phyloP scores from a whole-genome alignment of 2,329 filamentous ascomycete species.

The Akanthomyces dipterigenus region DNA sequence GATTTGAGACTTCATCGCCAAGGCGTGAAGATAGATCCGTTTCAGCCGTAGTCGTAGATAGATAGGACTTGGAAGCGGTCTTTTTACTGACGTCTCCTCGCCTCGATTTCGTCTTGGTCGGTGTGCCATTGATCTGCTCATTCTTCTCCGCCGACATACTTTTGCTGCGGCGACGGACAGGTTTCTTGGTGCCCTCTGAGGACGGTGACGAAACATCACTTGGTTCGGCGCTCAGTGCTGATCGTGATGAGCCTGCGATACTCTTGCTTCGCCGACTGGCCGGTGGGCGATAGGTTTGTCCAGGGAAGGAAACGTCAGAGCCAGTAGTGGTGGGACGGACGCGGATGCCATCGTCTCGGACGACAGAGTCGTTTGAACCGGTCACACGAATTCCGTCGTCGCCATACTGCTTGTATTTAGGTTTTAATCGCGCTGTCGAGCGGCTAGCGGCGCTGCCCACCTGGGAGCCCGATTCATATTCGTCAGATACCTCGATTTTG shows the following conservation, averaged over 20 bases:
- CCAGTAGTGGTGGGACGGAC: slow-evolving; percentile 13
- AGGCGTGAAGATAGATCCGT: slow-evolving; percentile 23
- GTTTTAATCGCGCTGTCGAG: slow-evolving; percentile 6
- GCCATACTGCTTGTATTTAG: slow-evolving; percentile 11
- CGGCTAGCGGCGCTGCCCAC: slow-evolving; percentile 22
- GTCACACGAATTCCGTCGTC: slow-evolving; percentile 27
- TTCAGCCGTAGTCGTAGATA: neutral
- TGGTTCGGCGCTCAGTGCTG: neutral
- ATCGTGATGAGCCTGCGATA: neutral
- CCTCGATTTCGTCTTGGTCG: slow-evolving; percentile 29
- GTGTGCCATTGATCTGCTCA: slow-evolving; percentile 29
- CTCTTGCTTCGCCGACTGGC: slow-evolving; percentile 10
- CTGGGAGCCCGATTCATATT: slow-evolving; percentile 22
- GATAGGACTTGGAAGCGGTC: slow-evolving; percentile 10
- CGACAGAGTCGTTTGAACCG: slow-evolving; percentile 12
- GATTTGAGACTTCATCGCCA: slow-evolving; percentile 23
- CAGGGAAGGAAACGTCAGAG: slow-evolving; percentile 17
- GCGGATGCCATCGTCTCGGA: slow-evolving; percentile 16
- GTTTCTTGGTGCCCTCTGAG: slow-evolving; percentile 9
- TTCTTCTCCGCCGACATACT: slow-evolving; percentile 10
- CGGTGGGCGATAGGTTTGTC: slow-evolving; percentile 11
- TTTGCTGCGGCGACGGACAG: neutral
- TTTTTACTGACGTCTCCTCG: slow-evolving; percentile 19
- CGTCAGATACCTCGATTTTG: slow-evolving; percentile 44
- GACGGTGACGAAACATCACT: slow-evolving; percentile 9